Evolutionary conservation across 768 basidiomycete species (phyloP).

Genomic region (Rhodotorula paludigena): DNA sequence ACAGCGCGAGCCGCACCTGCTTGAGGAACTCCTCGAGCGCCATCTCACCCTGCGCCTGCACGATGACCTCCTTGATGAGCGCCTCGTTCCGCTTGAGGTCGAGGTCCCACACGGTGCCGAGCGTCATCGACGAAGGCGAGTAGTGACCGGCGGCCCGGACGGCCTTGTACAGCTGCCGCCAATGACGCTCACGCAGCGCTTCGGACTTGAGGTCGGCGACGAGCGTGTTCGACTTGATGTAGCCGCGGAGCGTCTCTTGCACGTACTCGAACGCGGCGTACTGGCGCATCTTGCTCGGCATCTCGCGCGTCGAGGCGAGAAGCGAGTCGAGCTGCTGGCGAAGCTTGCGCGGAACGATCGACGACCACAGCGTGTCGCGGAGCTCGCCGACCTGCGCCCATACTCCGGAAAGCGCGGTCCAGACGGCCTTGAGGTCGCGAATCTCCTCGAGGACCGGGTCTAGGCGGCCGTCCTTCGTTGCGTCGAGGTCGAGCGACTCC

Average conservation of each 20-base stretch:
- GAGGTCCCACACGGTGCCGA: slow-evolving; percentile 94
- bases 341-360: slow-evolving; percentile 83
- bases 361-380: slow-evolving; percentile 81
- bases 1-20: slow-evolving; percentile 51
- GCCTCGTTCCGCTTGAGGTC: slow-evolving; percentile 90
- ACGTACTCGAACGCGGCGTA: slow-evolving; percentile 98
- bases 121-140: slow-evolving; percentile 78
- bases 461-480: slow-evolving; percentile 74
- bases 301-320: slow-evolving; percentile 87
- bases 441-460: slow-evolving; percentile 93
- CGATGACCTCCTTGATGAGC: slow-evolving; percentile 86
- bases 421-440: slow-evolving; percentile 92
- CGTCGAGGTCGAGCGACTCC: slow-evolving; percentile 89
- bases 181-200: slow-evolving; percentile 93
- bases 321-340: slow-evolving; percentile 90
- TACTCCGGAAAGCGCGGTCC: slow-evolving; percentile 95
- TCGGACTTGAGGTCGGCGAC: slow-evolving; percentile 95
- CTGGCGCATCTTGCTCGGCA: slow-evolving; percentile 98
- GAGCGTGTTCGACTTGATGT: slow-evolving; percentile 82
- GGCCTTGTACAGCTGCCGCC: slow-evolving; percentile 93
- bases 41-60: slow-evolving; percentile 93
- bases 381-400: slow-evolving; percentile 90
- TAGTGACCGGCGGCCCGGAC: slow-evolving; percentile 70
- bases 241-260: slow-evolving; percentile 76
- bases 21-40: slow-evolving; percentile 48